Conservation (phyloP, 225 moss, liverwort and hornwort genomes). For the Asterella californica region DNA sequence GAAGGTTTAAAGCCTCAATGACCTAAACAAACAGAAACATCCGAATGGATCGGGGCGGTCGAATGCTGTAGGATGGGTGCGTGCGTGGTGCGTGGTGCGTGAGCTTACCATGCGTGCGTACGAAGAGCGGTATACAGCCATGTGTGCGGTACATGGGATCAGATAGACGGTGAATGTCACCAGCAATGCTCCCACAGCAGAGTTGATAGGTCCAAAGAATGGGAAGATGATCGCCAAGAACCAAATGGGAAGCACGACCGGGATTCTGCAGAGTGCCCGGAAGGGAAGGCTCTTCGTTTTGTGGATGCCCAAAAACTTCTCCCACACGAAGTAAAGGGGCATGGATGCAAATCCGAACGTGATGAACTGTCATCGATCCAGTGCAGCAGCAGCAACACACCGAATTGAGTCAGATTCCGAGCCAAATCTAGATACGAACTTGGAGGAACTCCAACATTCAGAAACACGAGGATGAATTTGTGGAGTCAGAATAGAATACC, state of each 20-base stretch:
- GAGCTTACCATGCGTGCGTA: conserved; percentile 24
- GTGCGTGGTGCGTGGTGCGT: too few species aligned
- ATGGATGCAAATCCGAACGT: conserved; percentile 27
- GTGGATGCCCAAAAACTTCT: conserved; percentile 27
- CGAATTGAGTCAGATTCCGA: background rate
- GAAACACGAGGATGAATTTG: background rate
- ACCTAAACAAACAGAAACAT: background rate
- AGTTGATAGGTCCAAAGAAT: conserved; percentile 30
- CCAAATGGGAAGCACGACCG: conserved; percentile 26
- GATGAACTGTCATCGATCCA: conserved; percentile 17
- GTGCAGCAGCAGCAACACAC: background rate
- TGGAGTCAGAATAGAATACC: conserved; percentile 38
- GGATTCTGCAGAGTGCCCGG: conserved; percentile 22
- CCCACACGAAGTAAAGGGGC: conserved; percentile 31
- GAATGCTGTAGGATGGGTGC: background rate
- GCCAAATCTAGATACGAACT: too few species aligned
- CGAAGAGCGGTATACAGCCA: conserved; percentile 23
- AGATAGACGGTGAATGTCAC: conserved; percentile 31
- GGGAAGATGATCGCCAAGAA: conserved; percentile 31
- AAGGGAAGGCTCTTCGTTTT: conserved; percentile 24
- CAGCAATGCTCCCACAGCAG: conserved; percentile 25
- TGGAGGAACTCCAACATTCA: too few species aligned
- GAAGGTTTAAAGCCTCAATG: background rate
- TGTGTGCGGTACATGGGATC: conserved; percentile 23
- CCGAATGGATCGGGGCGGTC: background rate